Base-by-base conservation (phyloP, 2,329 filamentous ascomycete species). In the Thielaviopsis euricoi region DNA sequence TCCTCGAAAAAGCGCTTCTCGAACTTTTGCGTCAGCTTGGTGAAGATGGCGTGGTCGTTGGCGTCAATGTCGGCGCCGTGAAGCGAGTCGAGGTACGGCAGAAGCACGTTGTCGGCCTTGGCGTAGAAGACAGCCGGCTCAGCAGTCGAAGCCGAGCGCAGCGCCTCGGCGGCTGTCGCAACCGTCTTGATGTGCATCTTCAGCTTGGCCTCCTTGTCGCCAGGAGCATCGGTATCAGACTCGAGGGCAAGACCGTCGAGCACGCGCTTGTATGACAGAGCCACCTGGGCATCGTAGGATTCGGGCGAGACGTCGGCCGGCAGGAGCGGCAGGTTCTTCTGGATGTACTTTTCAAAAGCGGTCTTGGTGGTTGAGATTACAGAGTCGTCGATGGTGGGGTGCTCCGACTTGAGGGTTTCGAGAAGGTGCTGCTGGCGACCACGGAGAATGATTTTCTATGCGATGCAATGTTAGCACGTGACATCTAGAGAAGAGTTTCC, bases 1-100 rank as follows among this genome's bases (percentile, higher is more conserved):
- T 97, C 91, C 59, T 86, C 82, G 67, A 87, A 86, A 70, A 96
- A 97, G 15, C 88, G 79, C n/a, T 80, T 75, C 69, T 96, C 91
- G 74, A 89, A 95, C 66, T 84, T 85, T 68, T 86, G 79, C 0
- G 91, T 95, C 26, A 97, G 78, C 62, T 87, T 82, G 2, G 87
- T 93, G 70, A 95, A 96, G 61, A 96, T 90, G 56, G 74, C 76
- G 67, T 83, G 79, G 63, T 83, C 79, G 58, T 73, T 74, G 1
- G 78, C 80, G 64, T 83, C 80, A 61, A 83, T 77, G 0, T 74
- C 76, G 65, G 81, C 77, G 68, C 80, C 81, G 67, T 83, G 79
- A 3, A 82, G 67, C 10, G 77, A 79, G 66, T 97, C 91, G 19
- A 97, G 78, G 66, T 91, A 93, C 0, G 89, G 87, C 13, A 93